Conservation (phyloP, 2,329 filamentous ascomycete genomes). For the Aspergillus fijiensis region DNA sequence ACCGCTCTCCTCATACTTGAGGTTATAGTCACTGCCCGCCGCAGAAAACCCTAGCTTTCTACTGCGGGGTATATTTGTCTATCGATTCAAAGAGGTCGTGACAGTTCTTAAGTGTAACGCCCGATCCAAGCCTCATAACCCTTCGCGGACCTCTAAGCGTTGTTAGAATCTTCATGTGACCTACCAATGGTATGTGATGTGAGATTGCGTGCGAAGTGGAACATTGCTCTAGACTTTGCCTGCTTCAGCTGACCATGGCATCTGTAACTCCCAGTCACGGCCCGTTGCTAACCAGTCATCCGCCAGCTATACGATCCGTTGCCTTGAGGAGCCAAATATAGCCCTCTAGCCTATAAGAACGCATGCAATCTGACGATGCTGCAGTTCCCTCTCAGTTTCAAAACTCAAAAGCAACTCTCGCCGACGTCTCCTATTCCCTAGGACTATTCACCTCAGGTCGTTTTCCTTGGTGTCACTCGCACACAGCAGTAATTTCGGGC, state of each 20-base stretch:
- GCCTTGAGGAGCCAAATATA: constrained; percentile 17
- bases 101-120: constrained; percentile 9
- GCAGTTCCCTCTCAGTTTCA: constrained; percentile 36
- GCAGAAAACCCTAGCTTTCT: neutral
- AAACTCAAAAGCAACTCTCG: constrained; percentile 39
- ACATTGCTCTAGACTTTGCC: neutral
- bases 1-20: neutral
- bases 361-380: constrained; percentile 48
- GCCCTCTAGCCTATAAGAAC: constrained; percentile 26
- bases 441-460: constrained; percentile 40
- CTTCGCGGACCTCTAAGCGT: constrained; percentile 11
- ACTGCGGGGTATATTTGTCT: neutral
- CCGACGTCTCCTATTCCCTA: constrained; percentile 47
- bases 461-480: constrained; percentile 36
- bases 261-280: constrained; percentile 8
- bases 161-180: constrained; percentile 11
- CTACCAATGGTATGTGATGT: constrained; percentile 19
- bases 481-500: constrained; percentile 32
- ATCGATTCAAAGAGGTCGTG: constrained; percentile 1
- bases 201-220: constrained; percentile 2
- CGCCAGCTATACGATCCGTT: constrained; percentile 22
- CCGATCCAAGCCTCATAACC: constrained; percentile 14
- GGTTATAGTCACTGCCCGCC: neutral
- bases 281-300: constrained; percentile 16
- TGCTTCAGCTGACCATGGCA: constrained; percentile 8